These are phyloP conservation scores for Cytauxzoon felis DNA, from an alignment of 169 alveolate species.

Conservation along the genomic window DNA sequence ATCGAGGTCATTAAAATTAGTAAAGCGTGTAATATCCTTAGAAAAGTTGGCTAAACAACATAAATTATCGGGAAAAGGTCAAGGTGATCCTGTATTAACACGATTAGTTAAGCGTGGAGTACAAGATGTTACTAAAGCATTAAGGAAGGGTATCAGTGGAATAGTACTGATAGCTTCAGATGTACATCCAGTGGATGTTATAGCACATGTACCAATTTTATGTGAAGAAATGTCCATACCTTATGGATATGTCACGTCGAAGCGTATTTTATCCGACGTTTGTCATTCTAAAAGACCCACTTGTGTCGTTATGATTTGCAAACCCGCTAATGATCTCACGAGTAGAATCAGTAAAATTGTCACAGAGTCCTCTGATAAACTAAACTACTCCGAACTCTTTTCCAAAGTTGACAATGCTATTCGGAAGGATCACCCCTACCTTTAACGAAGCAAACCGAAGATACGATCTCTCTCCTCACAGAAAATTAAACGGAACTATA, in stretches of 20 bases:
- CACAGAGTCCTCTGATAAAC: slow-evolving; percentile 23
- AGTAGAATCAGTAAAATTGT: slow-evolving; percentile 20
- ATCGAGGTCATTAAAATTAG: slow-evolving; percentile 81
- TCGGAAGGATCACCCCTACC: slow-evolving; percentile 63
- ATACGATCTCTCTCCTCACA: no score
- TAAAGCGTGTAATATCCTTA: slow-evolving; percentile 70
- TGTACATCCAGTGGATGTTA: slow-evolving; percentile 93
- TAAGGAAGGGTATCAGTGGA: slow-evolving; percentile 87
- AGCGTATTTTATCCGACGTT: slow-evolving; percentile 88
- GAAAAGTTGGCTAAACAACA: slow-evolving; percentile 67
- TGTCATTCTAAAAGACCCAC: slow-evolving; percentile 94
- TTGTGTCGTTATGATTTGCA: slow-evolving; percentile 83
- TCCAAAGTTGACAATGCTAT: slow-evolving; percentile 61
- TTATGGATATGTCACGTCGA: slow-evolving; percentile 88
- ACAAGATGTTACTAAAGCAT: slow-evolving; percentile 92
- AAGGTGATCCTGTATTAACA: slow-evolving; percentile 56
- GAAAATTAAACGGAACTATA: no score
- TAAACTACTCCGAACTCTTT: slow-evolving; percentile 60
- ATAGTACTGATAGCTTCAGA: slow-evolving; percentile 92
- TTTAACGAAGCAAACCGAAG: slow-evolving; percentile 34
- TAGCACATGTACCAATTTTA: slow-evolving; percentile 91
- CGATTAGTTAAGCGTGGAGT: slow-evolving; percentile 88
- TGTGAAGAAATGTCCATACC: slow-evolving; percentile 91
- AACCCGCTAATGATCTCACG: slow-evolving; percentile 66
- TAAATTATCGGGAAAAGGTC: slow-evolving; percentile 6